Conservation (phyloP, 2,329 filamentous ascomycete species). For the Shiraia bambusicola region DNA sequence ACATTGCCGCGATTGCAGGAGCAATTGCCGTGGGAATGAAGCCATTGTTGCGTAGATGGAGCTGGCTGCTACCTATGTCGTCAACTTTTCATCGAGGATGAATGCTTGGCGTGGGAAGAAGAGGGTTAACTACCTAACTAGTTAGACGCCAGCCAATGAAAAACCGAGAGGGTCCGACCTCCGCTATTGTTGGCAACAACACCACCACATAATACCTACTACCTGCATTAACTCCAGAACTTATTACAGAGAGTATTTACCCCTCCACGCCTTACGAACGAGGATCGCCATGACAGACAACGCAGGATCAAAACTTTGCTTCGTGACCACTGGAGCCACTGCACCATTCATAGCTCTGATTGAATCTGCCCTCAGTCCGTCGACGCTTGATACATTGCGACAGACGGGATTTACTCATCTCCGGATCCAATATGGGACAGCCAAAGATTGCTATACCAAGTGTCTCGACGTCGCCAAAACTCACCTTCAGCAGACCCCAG, state of each 20-base stretch:
- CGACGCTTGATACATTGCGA: conserved; percentile 64
- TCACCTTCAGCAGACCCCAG: conserved; percentile 10
- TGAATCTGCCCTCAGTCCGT: conserved; percentile 60
- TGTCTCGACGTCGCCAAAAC: conserved; percentile 15
- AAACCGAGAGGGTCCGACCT: conserved; percentile 23
- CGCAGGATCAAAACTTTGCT: conserved; percentile 56
- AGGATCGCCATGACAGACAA: not conserved
- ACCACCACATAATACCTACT: too few species aligned
- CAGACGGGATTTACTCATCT: conserved; percentile 68
- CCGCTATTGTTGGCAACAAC: conserved; percentile 14
- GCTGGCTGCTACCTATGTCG: conserved; percentile 20
- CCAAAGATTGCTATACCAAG: conserved; percentile 55
- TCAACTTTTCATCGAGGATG: conserved; percentile 36
- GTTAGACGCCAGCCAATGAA: conserved; percentile 22
- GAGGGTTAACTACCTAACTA: too few species aligned
- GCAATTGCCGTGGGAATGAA: conserved; percentile 37
- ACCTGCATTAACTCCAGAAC: too few species aligned
- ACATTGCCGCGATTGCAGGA: conserved; percentile 34
- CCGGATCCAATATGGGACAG: conserved; percentile 77
- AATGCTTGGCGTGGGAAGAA: conserved; percentile 21
- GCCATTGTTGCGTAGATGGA: conserved; percentile 33
- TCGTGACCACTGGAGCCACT: conserved; percentile 91
- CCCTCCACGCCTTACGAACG: not conserved
- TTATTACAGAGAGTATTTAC: not conserved
- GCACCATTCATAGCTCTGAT: conserved; percentile 77